Evolutionary conservation across 2,329 filamentous ascomycete species (phyloP).

Genomic region (Ophiosphaerella korrae): DNA sequence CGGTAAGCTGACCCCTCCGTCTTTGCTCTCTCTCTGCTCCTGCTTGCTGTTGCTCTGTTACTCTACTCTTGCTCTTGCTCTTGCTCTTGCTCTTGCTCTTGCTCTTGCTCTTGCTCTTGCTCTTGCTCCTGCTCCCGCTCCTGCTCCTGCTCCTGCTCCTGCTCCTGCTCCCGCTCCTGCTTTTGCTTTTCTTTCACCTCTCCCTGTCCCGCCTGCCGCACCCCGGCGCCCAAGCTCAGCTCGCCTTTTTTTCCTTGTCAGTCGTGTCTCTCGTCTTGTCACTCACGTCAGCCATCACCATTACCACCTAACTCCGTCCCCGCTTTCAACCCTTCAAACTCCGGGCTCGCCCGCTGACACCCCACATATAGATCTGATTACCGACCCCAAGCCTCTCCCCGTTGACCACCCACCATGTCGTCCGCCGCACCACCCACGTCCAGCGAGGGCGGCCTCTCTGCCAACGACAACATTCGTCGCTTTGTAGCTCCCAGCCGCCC

Average conservation of each 20-base stretch:
- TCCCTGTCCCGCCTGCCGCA: conserved; percentile 16
- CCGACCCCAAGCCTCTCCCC: conserved; percentile 19
- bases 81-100: background rate
- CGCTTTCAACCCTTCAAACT: background rate
- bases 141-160: background rate
- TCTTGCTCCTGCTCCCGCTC: background rate
- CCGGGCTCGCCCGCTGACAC: conserved; percentile 18
- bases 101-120: too few relatives aligned
- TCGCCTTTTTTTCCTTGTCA: conserved; percentile 26
- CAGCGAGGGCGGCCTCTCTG: conserved; percentile 59
- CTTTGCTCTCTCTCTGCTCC: too few relatives aligned
- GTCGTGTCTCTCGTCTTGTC: conserved; percentile 30
- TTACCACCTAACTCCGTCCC: background rate
- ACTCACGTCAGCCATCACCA: conserved; percentile 37
- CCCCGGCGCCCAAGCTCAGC: conserved; percentile 22
- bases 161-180: background rate
- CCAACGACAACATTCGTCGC: conserved; percentile 98
- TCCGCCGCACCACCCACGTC: conserved; percentile 44
- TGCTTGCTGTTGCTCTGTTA: conserved; percentile 1
- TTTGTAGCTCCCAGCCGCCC: conserved; percentile 93
- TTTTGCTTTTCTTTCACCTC: conserved; percentile 9
- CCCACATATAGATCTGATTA: conserved; percentile 10
- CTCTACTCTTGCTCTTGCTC: background rate
- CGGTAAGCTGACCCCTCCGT: conserved; percentile 28
- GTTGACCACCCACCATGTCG: conserved; percentile 49